Evolutionary conservation across 164 flowering plant species (phyloP).

Genomic region (Nymphaea colorata): DNA sequence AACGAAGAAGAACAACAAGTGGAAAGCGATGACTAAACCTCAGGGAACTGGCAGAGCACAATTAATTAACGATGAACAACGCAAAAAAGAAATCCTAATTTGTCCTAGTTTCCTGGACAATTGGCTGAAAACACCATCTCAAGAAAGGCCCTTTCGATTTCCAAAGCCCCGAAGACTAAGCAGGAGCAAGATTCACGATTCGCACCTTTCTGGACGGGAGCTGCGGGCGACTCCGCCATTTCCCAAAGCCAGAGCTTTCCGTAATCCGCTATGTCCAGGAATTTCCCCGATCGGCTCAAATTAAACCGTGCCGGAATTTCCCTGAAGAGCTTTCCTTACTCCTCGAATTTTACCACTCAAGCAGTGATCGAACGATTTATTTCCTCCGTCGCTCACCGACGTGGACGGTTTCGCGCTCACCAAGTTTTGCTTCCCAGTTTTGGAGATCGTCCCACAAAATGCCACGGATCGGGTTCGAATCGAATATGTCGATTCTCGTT

Average conservation of each 20-base stretch:
- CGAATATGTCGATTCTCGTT: too few species aligned
- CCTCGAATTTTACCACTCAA: too few species aligned
- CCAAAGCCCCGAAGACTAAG: neutral
- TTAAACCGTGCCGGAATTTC: too few species aligned
- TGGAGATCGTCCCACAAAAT: too few species aligned
- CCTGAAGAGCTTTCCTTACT: too few species aligned
- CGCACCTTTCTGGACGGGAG: slow-evolving; percentile 40
- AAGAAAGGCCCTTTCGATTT: neutral
- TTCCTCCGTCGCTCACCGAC: too few species aligned
- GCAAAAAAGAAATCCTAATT: neutral
- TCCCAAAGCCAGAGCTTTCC: neutral
- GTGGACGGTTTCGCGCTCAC: too few species aligned
- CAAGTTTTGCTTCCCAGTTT: too few species aligned
- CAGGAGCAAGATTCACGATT: neutral
- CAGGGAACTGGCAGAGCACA: neutral
- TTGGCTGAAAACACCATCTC: neutral
- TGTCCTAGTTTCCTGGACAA: neutral
- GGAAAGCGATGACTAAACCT: neutral
- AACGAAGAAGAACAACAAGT: neutral
- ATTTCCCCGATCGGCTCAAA: too few species aligned
- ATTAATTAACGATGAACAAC: neutral
- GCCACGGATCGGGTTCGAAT: too few species aligned
- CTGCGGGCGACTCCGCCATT: slow-evolving; percentile 45
- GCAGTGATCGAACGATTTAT: too few species aligned
- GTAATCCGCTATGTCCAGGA: too few species aligned